A percentile compares a stretch with the other conserved stretches of the same genome.
Evolutionary conservation across 2,329 filamentous ascomycete species (phyloP).

Genomic region (Colletotrichum sp.): DNA sequence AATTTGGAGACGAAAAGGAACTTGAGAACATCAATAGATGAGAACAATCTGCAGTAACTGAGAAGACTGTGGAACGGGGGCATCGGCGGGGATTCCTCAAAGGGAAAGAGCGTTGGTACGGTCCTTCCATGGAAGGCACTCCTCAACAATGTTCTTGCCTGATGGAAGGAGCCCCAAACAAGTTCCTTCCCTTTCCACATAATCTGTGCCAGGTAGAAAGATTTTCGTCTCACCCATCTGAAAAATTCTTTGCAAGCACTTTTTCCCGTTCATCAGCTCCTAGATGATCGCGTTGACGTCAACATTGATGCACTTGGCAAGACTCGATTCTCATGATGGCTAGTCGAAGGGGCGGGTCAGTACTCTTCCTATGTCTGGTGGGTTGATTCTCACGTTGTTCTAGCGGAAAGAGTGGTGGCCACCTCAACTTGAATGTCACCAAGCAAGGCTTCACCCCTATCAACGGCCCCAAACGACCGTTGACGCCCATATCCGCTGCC

Average conservation of each 20-base stretch:
- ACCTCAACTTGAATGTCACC: background rate
- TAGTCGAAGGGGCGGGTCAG: background rate
- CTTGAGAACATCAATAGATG: too few species aligned
- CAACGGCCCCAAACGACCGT: background rate
- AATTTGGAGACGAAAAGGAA: too few species aligned
- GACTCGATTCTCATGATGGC: background rate
- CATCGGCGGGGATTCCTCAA: rapidly evolving
- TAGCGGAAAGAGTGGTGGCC: background rate
- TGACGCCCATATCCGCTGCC: background rate
- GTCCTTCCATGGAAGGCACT: too few species aligned
- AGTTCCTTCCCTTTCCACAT: too few species aligned
- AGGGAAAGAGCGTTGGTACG: too few species aligned
- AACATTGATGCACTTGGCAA: background rate
- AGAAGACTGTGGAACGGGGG: too few species aligned
- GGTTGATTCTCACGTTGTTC: background rate
- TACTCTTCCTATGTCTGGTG: background rate
- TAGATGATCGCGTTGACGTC: background rate
- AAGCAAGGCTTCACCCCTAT: background rate
- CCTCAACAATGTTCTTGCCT: too few species aligned
- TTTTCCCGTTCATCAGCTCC: too few species aligned
- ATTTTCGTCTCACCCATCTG: too few species aligned
- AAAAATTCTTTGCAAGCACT: too few species aligned
- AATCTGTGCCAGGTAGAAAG: rapidly evolving
- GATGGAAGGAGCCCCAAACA: too few species aligned
- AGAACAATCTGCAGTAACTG: too few species aligned